Evolutionary conservation across 805 yeast genomes (phyloP).

Genomic region (Yamadazyma tumulicola): DNA sequence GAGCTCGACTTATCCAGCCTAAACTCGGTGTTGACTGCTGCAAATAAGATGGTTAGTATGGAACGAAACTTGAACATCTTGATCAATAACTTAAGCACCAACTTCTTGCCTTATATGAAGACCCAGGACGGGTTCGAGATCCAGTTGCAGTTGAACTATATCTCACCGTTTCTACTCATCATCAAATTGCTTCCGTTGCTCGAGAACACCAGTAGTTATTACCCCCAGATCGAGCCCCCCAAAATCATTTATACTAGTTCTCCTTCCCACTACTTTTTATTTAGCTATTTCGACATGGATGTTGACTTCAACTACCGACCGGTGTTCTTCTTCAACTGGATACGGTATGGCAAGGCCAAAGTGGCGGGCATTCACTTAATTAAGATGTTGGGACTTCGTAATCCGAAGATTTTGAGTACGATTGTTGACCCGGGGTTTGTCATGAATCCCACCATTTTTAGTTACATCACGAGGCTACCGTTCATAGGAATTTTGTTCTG

Average conservation of each 20-base stretch:
- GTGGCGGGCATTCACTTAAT: conserved; percentile 74
- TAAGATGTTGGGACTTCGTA: conserved; percentile 57
- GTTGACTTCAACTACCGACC: conserved; percentile 57
- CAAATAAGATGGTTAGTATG: conserved; percentile 37
- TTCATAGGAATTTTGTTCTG: conserved; percentile 73
- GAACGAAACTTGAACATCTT: conserved; percentile 58
- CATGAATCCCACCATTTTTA: conserved; percentile 73
- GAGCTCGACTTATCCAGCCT: conserved; percentile 36
- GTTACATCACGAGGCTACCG: conserved; percentile 76
- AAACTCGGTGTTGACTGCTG: conserved; percentile 40
- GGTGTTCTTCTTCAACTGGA: conserved; percentile 67
- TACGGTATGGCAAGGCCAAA: conserved; percentile 74
- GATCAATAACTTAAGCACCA: conserved; percentile 76
- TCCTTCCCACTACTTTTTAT: conserved; percentile 56
- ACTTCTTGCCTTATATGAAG: conserved; percentile 65
- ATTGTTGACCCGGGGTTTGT: conserved; percentile 84
- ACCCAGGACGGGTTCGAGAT: conserved; percentile 74
- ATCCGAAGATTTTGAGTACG: conserved; percentile 61
- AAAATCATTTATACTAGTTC: conserved; percentile 64
- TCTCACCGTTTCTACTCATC: conserved; percentile 67
- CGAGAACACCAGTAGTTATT: conserved; percentile 33
- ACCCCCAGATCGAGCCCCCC: conserved; percentile 35
- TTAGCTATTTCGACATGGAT: conserved; percentile 45
- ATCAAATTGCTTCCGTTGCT: conserved; percentile 46
- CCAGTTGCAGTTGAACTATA: conserved; percentile 74